phyloP scores from a whole-genome alignment of 2,329 filamentous ascomycete species.

The Exophiala sideris region DNA sequence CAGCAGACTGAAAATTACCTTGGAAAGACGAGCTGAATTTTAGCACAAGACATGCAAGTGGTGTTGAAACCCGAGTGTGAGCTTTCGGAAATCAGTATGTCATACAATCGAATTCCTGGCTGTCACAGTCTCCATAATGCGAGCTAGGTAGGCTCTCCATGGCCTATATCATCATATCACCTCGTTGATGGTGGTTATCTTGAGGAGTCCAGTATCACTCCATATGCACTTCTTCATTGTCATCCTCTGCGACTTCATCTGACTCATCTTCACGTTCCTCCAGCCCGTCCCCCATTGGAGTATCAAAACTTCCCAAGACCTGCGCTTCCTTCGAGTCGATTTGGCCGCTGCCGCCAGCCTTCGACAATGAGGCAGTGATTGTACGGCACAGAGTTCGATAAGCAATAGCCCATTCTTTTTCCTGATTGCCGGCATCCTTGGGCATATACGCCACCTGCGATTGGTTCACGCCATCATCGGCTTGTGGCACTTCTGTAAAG shows the following conservation, averaged over 20 bases:
- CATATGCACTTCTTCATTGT: conserved; percentile 14
- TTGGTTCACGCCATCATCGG: conserved; percentile 1
- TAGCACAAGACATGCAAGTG: no score
- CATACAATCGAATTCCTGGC: no score
- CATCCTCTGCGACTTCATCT: conserved; percentile 16
- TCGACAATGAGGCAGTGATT: conserved; percentile 3
- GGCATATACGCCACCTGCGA: conserved; percentile 8
- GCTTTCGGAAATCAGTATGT: no score
- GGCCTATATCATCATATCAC: no score
- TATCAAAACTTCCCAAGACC: conserved; percentile 7
- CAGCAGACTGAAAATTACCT: no score
- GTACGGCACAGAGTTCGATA: conserved; percentile 22
- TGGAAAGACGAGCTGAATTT: no score
- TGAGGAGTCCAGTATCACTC: conserved; percentile 10
- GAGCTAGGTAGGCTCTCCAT: no score
- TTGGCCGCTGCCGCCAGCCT: conserved; percentile 10
- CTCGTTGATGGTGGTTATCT: neutral
- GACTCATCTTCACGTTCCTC: conserved; percentile 5
- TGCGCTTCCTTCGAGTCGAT: conserved; percentile 2
- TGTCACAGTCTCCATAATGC: no score
- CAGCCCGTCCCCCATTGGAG: neutral
- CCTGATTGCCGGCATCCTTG: conserved; percentile 16
- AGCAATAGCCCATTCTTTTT: conserved; percentile 23
- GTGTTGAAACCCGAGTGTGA: no score
- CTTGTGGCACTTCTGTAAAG: neutral